Evolutionary conservation across 805 yeast genomes (phyloP), one percentile per base, ranked within the genome.

Genomic region (Candida argentea): DNA sequence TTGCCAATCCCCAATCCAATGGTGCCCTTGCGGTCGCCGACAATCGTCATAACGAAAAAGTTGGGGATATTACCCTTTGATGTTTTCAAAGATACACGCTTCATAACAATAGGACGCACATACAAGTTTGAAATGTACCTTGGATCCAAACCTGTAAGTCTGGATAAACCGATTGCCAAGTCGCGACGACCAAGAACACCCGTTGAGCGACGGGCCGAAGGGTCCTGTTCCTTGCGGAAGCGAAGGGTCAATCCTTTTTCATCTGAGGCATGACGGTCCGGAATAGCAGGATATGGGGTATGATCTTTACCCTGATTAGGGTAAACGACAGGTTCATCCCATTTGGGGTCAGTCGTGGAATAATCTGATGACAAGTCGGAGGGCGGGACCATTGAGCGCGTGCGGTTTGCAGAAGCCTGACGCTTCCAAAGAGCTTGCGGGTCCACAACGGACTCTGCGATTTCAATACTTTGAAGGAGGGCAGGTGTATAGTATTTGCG

Each of bases 1-100:
- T 83, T 84, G 37, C 97, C 98, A 54, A 86, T 94, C 27, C 97
- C 98, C 27, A 87, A 63, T 20, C 97, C 97, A 34, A 91, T 66
- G 79, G 85, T 81, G 38, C 98, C 98, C 39, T 83, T 81, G 31
- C 76, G 70, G 55, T 91, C 94, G 26, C 98, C 98, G 10, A 82
- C 95, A 20, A 86, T 81, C 9, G 86, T 89, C 37, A 91, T 55
- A 0, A 86, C 80, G 55, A 82, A 89, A 52, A 74, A 78, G 22
- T 84, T 72, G 28, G 79, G 74, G 39, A 83, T 83, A 51, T 85
- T 86, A 52, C 96, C 96, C 63, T 84, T 83, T 22, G 85, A 76
- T 2, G 96, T 89, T 66, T 85, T 94, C 50, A 85, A 84, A 31
- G 86, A 76, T 15, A 89, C 97, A 28, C 82, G 65, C 57, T 84